phyloP scores from a whole-genome alignment of 2,329 filamentous ascomycete genomes.

The Exophiala bonariae region DNA sequence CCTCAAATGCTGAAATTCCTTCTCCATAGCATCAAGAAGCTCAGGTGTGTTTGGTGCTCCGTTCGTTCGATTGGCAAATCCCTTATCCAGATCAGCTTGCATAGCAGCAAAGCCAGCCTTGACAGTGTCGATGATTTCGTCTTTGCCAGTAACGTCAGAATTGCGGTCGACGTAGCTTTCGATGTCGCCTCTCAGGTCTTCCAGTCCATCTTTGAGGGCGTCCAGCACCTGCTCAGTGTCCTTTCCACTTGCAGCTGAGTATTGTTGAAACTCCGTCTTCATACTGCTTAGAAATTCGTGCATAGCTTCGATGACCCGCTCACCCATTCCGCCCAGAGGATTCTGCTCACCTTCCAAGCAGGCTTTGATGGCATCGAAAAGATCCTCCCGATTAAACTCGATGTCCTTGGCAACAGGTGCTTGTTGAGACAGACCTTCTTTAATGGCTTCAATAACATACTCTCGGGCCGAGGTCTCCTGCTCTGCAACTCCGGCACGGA shows the following conservation, averaged over 20 bases:
- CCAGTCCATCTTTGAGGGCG: conserved; percentile 82
- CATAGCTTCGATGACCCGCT: conserved; percentile 61
- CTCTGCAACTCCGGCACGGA: conserved; percentile 56
- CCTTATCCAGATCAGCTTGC: conserved; percentile 57
- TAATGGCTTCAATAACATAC: conserved; percentile 58
- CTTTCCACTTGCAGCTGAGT: conserved; percentile 72
- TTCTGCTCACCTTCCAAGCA: conserved; percentile 56
- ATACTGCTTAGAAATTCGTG: conserved; percentile 61
- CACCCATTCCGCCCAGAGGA: conserved; percentile 54
- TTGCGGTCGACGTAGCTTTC: conserved; percentile 77
- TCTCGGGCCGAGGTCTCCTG: conserved; percentile 34
- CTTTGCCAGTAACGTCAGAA: conserved; percentile 67
- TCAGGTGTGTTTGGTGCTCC: conserved; percentile 59
- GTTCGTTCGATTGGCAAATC: conserved; percentile 45
- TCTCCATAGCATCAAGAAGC: conserved; percentile 73
- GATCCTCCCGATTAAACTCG: conserved; percentile 51
- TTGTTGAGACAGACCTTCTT: conserved; percentile 56
- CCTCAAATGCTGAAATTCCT: conserved; percentile 79
- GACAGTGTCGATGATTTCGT: conserved; percentile 73
- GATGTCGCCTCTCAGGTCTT: conserved; percentile 76
- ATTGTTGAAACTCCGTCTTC: conserved; percentile 71
- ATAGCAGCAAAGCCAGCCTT: conserved; percentile 63
- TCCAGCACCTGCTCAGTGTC: conserved; percentile 88
- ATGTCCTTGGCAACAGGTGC: conserved; percentile 59
- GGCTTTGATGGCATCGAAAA: conserved; percentile 60